These are phyloP conservation scores for Cupressus sempervirens DNA, from an alignment of 75 land plant species.

Conservation along the genomic window DNA sequence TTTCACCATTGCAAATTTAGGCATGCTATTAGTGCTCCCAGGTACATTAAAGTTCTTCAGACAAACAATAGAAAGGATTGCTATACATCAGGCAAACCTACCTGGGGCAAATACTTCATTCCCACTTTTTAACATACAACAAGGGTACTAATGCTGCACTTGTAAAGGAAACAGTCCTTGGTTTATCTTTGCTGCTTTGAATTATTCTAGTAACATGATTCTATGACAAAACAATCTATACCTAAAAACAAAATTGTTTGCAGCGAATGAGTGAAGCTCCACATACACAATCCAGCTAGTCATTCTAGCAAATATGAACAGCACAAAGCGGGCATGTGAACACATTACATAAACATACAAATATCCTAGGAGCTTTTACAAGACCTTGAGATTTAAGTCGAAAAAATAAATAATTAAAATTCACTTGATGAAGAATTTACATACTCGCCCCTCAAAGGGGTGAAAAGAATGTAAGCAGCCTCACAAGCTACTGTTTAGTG, in stretches of 20 bases:
- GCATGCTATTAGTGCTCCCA: too few relatives aligned
- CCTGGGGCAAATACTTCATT: too few relatives aligned
- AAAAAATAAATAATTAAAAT: constrained; percentile 6
- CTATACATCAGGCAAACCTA: too few relatives aligned
- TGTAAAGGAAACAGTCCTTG: not conserved
- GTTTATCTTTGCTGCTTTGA: not conserved
- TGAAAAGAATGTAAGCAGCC: not conserved
- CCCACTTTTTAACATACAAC: too few relatives aligned
- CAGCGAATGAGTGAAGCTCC: not conserved
- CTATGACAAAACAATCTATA: not conserved
- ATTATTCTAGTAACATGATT: not conserved
- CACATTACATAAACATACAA: not conserved
- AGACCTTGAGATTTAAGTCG: not conserved
- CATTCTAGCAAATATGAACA: not conserved
- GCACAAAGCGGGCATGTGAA: not conserved
- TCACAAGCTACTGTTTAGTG: not conserved
- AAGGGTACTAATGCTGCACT: not conserved
- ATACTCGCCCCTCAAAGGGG: not conserved
- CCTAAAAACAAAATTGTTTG: not conserved
- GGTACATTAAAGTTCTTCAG: too few relatives aligned
- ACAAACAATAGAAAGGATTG: too few relatives aligned
- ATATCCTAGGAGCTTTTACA: not conserved
- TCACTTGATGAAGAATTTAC: not conserved
- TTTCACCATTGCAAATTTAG: too few relatives aligned
- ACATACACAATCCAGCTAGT: not conserved